These are phyloP conservation scores for Agrostemma githago DNA, from an alignment of 148 eudicot species.

Conservation along the genomic window DNA sequence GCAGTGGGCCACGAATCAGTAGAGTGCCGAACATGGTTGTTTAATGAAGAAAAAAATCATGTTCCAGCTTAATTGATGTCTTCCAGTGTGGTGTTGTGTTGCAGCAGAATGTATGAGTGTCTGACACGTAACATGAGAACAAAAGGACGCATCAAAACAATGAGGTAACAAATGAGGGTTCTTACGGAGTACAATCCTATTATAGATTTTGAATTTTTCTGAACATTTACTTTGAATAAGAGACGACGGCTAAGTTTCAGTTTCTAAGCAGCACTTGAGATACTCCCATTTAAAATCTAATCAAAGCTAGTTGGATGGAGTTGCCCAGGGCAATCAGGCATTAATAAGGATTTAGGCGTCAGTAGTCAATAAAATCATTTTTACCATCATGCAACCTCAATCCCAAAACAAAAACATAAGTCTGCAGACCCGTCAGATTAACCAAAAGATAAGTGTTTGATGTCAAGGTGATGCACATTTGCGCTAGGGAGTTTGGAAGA, in stretches of 20 bases:
- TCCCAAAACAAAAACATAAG: neutral
- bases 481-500: neutral
- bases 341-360: neutral
- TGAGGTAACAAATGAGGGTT: neutral
- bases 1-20: neutral
- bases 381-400: slow-evolving; percentile 1
- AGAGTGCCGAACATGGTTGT: neutral
- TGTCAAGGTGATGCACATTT: neutral
- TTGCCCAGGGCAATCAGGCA: neutral
- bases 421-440: neutral
- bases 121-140: neutral
- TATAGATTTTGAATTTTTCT: neutral
- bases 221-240: neutral
- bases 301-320: neutral
- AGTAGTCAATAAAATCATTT: neutral
- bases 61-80: neutral
- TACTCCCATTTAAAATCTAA: neutral
- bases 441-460: neutral
- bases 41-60: neutral
- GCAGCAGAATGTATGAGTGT: neutral
- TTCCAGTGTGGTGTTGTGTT: neutral
- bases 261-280: neutral
- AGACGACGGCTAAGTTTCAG: neutral
- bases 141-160: neutral
- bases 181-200: neutral